Evolutionary conservation across 192 early-diverging fungal species (phyloP).

Genomic region (Dissophora ornata): DNA sequence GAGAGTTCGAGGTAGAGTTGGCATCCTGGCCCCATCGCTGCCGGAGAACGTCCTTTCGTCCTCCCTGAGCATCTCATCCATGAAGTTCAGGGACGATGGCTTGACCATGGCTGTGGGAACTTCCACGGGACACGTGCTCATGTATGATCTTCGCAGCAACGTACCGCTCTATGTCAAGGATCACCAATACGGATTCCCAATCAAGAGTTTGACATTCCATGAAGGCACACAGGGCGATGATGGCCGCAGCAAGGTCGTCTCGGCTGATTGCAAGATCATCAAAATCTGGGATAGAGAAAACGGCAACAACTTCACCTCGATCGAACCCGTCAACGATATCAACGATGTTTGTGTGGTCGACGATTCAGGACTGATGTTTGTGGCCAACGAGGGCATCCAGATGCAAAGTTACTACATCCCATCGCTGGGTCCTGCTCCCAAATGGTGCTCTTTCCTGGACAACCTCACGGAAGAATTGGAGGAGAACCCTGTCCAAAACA

Average conservation of each 20-base stretch:
- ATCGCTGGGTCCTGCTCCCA: conserved; percentile 89
- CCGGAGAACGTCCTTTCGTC: conserved; percentile 44
- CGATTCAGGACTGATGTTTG: conserved; percentile 87
- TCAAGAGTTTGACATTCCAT: conserved; percentile 87
- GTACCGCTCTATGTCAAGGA: conserved; percentile 92
- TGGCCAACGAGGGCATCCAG: conserved; percentile 92
- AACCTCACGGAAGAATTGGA: conserved; percentile 95
- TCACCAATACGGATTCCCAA: conserved; percentile 97
- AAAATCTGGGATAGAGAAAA: conserved; percentile 92
- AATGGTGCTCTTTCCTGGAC: conserved; percentile 94
- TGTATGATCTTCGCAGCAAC: conserved; percentile 92
- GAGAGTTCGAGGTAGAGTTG: conserved; percentile 78
- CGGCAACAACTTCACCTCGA: conserved; percentile 89
- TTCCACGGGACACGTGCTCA: conserved; percentile 88
- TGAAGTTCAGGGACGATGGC: conserved; percentile 89
- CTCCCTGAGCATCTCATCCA: conserved; percentile 63
- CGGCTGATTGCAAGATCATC: conserved; percentile 89
- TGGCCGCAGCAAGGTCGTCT: conserved; percentile 79
- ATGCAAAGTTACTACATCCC: conserved; percentile 96
- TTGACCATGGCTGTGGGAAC: conserved; percentile 89
- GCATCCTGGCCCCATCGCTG: conserved; percentile 70
- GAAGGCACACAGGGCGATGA: conserved; percentile 65
- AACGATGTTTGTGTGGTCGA: conserved; percentile 91
- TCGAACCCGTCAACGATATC: conserved; percentile 92
- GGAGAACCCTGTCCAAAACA: conserved; percentile 83